Evolutionary conservation across 176 grass and related monocot species (phyloP).

Genomic region (Raddia distichophylla): DNA sequence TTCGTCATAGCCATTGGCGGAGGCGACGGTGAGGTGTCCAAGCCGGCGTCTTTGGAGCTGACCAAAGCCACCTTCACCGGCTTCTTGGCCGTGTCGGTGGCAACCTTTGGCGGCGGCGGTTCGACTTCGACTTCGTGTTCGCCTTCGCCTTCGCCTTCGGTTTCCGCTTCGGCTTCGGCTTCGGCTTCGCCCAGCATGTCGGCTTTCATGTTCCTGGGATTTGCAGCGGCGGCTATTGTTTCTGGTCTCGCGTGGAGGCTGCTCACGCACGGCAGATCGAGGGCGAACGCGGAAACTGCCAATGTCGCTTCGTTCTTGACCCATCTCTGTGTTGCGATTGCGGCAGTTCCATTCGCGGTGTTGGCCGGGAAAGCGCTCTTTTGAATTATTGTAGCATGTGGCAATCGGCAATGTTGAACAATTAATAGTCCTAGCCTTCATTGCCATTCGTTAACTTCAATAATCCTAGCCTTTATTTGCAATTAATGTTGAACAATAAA

Average conservation of each 20-base stretch:
- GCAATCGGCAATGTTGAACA: no score
- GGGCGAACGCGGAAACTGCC: background rate
- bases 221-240: conserved; percentile 21
- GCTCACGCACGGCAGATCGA: background rate
- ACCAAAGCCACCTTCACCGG: conserved; percentile 15
- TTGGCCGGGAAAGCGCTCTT: background rate
- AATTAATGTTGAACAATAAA: no score
- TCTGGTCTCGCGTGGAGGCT: conserved; percentile 32
- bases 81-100: background rate
- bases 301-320: background rate
- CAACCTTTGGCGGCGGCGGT: background rate
- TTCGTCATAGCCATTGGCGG: background rate
- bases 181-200: background rate
- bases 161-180: no score
- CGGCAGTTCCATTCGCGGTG: background rate
- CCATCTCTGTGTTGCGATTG: background rate
- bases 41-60: conserved; percentile 15
- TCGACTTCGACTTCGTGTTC: no score
- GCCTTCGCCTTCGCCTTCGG: no score
- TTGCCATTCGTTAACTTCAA: no score
- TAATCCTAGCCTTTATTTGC: no score
- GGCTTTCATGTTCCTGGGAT: background rate
- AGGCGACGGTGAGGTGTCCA: background rate
- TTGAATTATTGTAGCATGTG: background rate
- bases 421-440: no score